Percentiles rank a stretch among this genome's conserved stretches.
Conservation (phyloP, 2,329 filamentous ascomycete genomes). For the Ophidiomyces ophidiicola region DNA sequence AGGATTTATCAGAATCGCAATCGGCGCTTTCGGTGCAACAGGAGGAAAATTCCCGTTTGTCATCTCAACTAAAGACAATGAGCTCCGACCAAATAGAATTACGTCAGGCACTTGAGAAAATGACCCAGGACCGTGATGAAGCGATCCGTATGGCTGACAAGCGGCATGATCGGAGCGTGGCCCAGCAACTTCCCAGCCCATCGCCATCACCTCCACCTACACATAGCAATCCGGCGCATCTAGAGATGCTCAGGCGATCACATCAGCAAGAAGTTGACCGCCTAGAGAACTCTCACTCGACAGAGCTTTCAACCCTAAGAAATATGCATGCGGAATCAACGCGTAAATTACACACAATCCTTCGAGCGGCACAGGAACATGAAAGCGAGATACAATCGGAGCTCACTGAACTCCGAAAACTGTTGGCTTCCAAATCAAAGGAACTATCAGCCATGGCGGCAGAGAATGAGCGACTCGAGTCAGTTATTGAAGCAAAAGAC, state of each 20-base stretch:
- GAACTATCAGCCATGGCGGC: constrained; percentile 22
- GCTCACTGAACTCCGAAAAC: constrained; percentile 22
- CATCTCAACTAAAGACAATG: constrained; percentile 26
- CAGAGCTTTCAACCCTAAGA: constrained; percentile 27
- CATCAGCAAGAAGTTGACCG: constrained; percentile 28
- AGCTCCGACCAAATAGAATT: constrained; percentile 23
- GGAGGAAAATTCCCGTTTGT: constrained; percentile 29
- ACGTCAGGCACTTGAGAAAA: constrained; percentile 22
- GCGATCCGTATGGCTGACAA: constrained; percentile 23
- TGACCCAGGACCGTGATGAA: constrained; percentile 24
- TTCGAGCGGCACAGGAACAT: constrained; percentile 26
- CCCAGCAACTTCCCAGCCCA: constrained; percentile 22
- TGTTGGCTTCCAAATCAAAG: constrained; percentile 7
- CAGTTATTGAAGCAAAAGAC: constrained; percentile 30
- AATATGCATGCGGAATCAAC: constrained; percentile 28
- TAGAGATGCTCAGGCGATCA: constrained; percentile 20
- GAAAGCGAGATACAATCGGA: constrained; percentile 26
- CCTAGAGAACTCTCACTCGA: constrained; percentile 28
- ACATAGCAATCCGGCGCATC: not conserved
- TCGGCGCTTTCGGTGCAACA: constrained; percentile 29
- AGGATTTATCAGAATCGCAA: constrained; percentile 28
- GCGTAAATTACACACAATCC: constrained; percentile 26
- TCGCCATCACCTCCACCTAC: constrained; percentile 21
- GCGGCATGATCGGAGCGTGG: constrained; percentile 18
- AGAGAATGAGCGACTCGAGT: constrained; percentile 26